Evolutionary conservation across 2,329 filamentous ascomycete species (phyloP), one percentile per base, ranked within the genome.

Genomic region (Pyricularia pennisetigena): DNA sequence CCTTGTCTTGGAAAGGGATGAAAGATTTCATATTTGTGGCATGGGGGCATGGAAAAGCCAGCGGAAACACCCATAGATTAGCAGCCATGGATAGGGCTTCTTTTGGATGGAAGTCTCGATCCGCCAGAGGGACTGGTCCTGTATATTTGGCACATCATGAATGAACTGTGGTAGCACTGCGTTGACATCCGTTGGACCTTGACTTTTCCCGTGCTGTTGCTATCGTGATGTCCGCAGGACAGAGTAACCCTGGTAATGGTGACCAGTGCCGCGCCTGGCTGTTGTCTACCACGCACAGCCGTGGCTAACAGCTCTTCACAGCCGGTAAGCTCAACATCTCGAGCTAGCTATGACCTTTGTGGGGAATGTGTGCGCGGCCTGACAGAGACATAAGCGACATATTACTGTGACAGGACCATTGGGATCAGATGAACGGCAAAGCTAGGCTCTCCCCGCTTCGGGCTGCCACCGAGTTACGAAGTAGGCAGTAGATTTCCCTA

Each of bases 71-170:
- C 41, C 41, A 20, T 24, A 26, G 57, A 12, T 14, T 61, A 61
- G 23, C 24, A 61, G 57, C 12, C 23, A 26, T n/a, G 10, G 57
- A 61, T 26, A 23, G 57, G 41, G 41, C 16, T 54, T 26, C 57
- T 61, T 61, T 61, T 24, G 23, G 24, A 61, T 26, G 57, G 57
- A 26, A 23, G 57, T 61, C 57, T 61, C 57, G 26, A 24, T 24
- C 8, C 23, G 57, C 57, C 57, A 61, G 23, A 61, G 57, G 41
- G 57, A 61, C 57, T 61, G 57, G 57, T 61, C 57, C 57, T 61
- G 57, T 61, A 61, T 26, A 61, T 61, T 61, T 61, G 57, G 57
- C 57, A 61, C 57, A 61, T 61, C 23, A 61, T 61, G 57, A 61
- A 61, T 61, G 57, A 24, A 61, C 23, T 61, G 57, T 12, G 26